A percentile compares a stretch with the other conserved stretches of the same genome.
These are phyloP conservation scores for Amaranthus tricolor DNA, from an alignment of 179 eudicot genomes.

Conservation along the genomic window DNA sequence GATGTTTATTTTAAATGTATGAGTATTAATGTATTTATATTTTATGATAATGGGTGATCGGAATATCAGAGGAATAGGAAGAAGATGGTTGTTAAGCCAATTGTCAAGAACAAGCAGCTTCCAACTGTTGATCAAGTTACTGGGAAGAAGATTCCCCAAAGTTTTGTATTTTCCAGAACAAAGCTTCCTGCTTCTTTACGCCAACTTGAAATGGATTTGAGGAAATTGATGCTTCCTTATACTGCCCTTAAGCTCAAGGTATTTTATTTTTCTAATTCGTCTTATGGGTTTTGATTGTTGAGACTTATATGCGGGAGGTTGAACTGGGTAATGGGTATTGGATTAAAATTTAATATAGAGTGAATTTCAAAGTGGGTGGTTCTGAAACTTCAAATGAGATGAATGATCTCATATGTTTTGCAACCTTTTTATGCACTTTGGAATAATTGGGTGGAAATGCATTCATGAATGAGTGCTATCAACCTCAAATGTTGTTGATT, in stretches of 20 bases:
- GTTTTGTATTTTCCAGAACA: slow-evolving; percentile 75
- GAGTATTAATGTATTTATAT: background rate
- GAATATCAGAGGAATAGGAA: slow-evolving; percentile 39
- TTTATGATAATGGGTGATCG: background rate
- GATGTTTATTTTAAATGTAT: background rate
- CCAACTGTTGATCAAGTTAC: slow-evolving; percentile 79
- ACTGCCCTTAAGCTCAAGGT: slow-evolving; percentile 96
- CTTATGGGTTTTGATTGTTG: no score
- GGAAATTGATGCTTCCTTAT: slow-evolving; percentile 86
- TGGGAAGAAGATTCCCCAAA: slow-evolving; percentile 88
- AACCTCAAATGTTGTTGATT: no score
- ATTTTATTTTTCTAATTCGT: background rate
- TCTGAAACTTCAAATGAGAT: no score
- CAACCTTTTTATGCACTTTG: background rate
- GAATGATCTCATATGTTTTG: no score
- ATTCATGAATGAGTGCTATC: no score
- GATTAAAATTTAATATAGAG: no score
- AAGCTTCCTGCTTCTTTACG: slow-evolving; percentile 62
- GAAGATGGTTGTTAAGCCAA: slow-evolving; percentile 41
- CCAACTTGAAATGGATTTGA: slow-evolving; percentile 72
- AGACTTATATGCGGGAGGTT: no score
- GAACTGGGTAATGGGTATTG: no score
- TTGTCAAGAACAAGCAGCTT: slow-evolving; percentile 43
- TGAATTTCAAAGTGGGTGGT: no score
- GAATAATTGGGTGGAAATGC: background rate